Evolutionary conservation across 768 basidiomycete genomes (phyloP), one percentile per base, ranked within the genome.

Genomic region (Boletus eberwhitei): DNA sequence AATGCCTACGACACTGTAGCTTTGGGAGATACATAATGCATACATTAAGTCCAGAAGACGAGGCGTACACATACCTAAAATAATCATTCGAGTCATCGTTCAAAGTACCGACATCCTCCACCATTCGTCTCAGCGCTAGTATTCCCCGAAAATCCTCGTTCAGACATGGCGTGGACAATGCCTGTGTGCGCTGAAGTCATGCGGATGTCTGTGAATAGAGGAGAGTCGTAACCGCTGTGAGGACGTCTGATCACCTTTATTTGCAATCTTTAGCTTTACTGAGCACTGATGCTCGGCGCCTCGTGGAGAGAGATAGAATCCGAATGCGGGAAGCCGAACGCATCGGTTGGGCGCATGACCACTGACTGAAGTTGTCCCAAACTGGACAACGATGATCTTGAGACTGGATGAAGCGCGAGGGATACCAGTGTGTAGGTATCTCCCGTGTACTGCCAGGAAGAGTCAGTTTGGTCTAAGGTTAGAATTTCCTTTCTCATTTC

Each of bases 151-250:
- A 5, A 26, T 26, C n/a, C 24, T 5, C 5, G 24, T 26, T 5
- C 24, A 26, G 5, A 26, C 24, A n/a, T n/a, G n/a, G n/a, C n/a
- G 54, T 76, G 64, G 8, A 65, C 63, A 24, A 77, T 72, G 31
- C 75, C 75, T 29, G 58, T 4, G 34, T 39, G 52, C 5, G 42
- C 31, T 17, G 58, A 53, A 35, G 59, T 4, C 67, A 69, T 68
- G 47, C 2, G 2, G 16, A 54, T n/a, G 37, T 24, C 29, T n/a
- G 42, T 22, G 42, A 37, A 16, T 4, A 22, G 45, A 39, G 40
- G 49, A 46, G 37, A 21, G 5, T n/a, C 2, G 42, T 5, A 5
- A 26, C 14, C 55, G 51, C 64, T 64, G 59, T 55, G 40, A 0
- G 32, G 26, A 52, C 5, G 17, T 6, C 29, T 19, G 22, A 40